Conservation (phyloP, 257 asterid species). For the Haberlea rhodopensis region DNA sequence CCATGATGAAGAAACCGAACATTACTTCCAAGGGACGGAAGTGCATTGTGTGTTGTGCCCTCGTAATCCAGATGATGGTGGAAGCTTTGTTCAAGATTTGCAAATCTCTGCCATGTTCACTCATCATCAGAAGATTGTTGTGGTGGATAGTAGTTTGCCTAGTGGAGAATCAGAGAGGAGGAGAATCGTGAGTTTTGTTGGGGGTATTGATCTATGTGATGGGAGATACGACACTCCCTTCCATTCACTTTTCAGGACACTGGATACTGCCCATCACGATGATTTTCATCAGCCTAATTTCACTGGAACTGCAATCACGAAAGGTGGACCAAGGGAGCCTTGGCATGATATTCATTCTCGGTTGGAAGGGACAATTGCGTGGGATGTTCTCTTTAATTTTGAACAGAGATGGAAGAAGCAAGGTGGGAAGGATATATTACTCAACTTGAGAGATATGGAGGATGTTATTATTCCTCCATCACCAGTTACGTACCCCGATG, state of each 20-base stretch:
- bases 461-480: constrained; percentile 75
- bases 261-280: constrained; percentile 87
- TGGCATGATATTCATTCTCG: constrained; percentile 96
- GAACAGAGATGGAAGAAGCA: constrained; percentile 98
- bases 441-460: constrained; percentile 66
- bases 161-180: constrained; percentile 48
- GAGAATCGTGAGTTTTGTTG: constrained; percentile 81
- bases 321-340: constrained; percentile 94
- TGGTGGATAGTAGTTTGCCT: constrained; percentile 77
- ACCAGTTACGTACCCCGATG: constrained; percentile 70
- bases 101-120: constrained; percentile 91
- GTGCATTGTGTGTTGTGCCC: constrained; percentile 84
- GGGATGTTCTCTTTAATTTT: constrained; percentile 89
- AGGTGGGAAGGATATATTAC: constrained; percentile 71
- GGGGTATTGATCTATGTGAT: constrained; percentile 92
- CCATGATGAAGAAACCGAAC: constrained; percentile 78
- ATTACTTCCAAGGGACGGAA: constrained; percentile 58
- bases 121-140: constrained; percentile 89
- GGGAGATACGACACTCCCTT: constrained; percentile 87
- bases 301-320: constrained; percentile 62
- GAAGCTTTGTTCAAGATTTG: constrained; percentile 75
- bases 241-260: constrained; percentile 84
- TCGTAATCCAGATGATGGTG: constrained; percentile 89
- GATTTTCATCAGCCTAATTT: constrained; percentile 93
- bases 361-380: constrained; percentile 84